Base-by-base conservation (phyloP, 257 asterid genomes). In the Nicotiana knightiana region DNA sequence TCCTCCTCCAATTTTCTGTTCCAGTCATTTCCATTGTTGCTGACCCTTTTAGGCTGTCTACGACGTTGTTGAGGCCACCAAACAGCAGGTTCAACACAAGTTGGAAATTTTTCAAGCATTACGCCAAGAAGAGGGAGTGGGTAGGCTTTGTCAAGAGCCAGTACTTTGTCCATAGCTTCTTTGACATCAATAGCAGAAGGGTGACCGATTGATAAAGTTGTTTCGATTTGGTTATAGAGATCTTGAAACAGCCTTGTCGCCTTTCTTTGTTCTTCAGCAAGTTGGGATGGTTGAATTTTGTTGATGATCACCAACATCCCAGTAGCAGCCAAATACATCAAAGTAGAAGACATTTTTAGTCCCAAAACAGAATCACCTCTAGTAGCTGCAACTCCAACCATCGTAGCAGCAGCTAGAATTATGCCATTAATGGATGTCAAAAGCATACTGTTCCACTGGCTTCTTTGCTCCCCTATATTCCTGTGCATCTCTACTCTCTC, bases 211-310 rank as follows among this genome's bases (percentile, higher is more conserved):
- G 88, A 66, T 33, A 93, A 4, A 4, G 80, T 81, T 7, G 91
- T 90, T 83, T 85, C 78, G 6, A 94, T 88, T 54, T 91, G 93
- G 24, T 80, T 87, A 6, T 82, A 85, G 7, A 91, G 87, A 77
- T 93, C 93, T 79, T 87, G 83, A 85, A 94, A 91, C 51, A 91
- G 84, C 84, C 97, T 89, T 2, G 79, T 62, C 0, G 96, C 97
- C 63, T 91, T 94, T 43, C 97, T 48, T 24, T 94, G 98, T 55
- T 94, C 98, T 70, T 94, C 97, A 0, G 91, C 95, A 0, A 93
- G 90, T 81, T 94, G 98, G 30, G 95, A 91, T 1, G 98, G 95
- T 78, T 94, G 98, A 61, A 91, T 89, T 30, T 90, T 83, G 58
- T 87, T 89, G 64, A 85, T 79, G 9, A 88, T 58, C 2, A 51